Percentiles rank a stretch among this genome's conserved stretches.
phyloP scores from a whole-genome alignment of 2,329 filamentous ascomycete species.

The Xylariaceae sp. region DNA sequence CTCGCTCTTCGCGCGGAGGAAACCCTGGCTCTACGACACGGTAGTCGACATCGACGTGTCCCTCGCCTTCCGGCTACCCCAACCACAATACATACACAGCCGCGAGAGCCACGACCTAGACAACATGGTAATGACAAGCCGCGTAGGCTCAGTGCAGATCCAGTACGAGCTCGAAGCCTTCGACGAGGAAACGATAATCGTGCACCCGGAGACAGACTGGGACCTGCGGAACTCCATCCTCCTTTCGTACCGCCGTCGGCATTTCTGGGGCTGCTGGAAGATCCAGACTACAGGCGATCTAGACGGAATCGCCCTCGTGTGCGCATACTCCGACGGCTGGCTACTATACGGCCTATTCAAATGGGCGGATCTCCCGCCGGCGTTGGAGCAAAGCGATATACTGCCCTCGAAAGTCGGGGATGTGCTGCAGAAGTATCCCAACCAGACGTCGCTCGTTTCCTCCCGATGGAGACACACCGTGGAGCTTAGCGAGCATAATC shows the following conservation, averaged over 20 bases:
- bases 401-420: conserved; percentile 22
- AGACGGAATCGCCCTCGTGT: conserved; percentile 23
- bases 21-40: conserved; percentile 20
- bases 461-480: conserved; percentile 19
- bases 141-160: conserved; percentile 22
- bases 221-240: conserved; percentile 25
- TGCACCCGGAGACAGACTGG: conserved; percentile 23
- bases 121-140: conserved; percentile 19
- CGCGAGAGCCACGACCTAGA: conserved; percentile 18
- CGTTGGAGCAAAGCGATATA: conserved; percentile 14
- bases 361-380: conserved; percentile 13
- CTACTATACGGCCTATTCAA: conserved; percentile 24
- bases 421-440: conserved; percentile 15
- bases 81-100: conserved; percentile 24
- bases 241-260: conserved; percentile 22
- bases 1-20: conserved; percentile 21
- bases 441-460: conserved; percentile 16
- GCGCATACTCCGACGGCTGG: conserved; percentile 22
- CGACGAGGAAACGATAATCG: conserved; percentile 17
- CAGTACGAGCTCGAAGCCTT: conserved; percentile 20
- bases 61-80: conserved; percentile 16
- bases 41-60: conserved; percentile 24
- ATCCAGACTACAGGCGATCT: conserved; percentile 12
- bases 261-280: conserved; percentile 27
- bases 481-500: conserved; percentile 16